Evolutionary conservation across 1,284 basidiomycete species (phyloP).

Genomic region (Pyrrhoderma lamaoense): DNA sequence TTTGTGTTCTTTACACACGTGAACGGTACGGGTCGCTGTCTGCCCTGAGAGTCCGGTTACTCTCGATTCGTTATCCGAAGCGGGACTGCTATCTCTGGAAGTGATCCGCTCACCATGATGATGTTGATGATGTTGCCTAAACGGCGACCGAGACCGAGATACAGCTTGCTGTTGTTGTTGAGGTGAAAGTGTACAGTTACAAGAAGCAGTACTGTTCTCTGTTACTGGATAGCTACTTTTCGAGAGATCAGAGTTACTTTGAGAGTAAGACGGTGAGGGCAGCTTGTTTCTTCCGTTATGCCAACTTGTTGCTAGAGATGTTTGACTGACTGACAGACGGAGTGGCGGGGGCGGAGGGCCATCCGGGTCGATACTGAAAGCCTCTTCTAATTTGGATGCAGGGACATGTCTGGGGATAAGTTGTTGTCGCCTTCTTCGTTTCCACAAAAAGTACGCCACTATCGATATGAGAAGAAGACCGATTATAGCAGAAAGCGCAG

Average conservation of each 20-base stretch:
- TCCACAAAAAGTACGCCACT: slow-evolving; percentile 2
- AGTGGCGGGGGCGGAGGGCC: background rate
- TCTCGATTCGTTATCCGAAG: too few species aligned
- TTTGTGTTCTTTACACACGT: background rate
- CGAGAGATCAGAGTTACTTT: too few species aligned
- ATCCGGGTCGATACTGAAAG: slow-evolving; percentile 9
- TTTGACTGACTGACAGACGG: background rate
- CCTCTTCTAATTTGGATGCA: background rate
- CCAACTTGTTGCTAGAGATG: background rate
- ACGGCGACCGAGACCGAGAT: background rate
- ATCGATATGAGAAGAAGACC: slow-evolving; percentile 1
- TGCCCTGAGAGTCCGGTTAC: background rate
- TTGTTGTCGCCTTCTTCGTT: background rate
- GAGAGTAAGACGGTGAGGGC: too few species aligned
- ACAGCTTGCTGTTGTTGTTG: background rate
- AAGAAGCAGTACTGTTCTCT: too few species aligned
- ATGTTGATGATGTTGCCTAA: too few species aligned
- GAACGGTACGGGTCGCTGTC: background rate
- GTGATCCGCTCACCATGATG: too few species aligned
- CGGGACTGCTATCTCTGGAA: too few species aligned
- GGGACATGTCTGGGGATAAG: background rate
- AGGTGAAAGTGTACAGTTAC: too few species aligned
- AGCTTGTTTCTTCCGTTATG: background rate
- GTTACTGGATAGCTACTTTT: too few species aligned
- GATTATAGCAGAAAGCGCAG: slow-evolving; percentile 8